Evolutionary conservation across 169 alveolate species (phyloP).

Genomic region (Plasmodium knowlesi): DNA sequence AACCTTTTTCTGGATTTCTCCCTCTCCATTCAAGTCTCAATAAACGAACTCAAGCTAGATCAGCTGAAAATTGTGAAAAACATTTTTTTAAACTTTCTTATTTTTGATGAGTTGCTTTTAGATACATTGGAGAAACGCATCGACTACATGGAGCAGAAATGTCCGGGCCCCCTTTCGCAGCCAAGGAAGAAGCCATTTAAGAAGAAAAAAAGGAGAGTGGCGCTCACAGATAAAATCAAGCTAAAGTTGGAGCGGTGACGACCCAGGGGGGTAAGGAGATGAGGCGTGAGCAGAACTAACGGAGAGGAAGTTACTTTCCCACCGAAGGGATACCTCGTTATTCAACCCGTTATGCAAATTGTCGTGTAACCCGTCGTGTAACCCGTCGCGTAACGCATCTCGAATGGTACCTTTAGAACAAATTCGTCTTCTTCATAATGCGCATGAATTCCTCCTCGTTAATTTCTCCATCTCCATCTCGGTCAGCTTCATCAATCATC

Average conservation of each 20-base stretch:
- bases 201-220: constrained; percentile 50
- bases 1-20: constrained; percentile 52
- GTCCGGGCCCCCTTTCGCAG: constrained; percentile 32
- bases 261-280: too few relatives aligned
- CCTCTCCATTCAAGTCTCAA: constrained; percentile 10
- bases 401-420: constrained; percentile 85
- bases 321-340: too few relatives aligned
- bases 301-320: too few relatives aligned
- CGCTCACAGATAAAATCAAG: constrained; percentile 33
- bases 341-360: too few relatives aligned
- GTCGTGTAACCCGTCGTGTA: background rate
- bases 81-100: constrained; percentile 26
- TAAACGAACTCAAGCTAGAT: constrained; percentile 3
- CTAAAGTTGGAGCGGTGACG: background rate
- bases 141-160: constrained; percentile 15
- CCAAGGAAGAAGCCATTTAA: constrained; percentile 60
- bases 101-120: constrained; percentile 34
- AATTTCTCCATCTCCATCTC: constrained; percentile 98
- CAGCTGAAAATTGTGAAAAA: constrained; percentile 43
- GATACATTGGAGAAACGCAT: constrained; percentile 39
- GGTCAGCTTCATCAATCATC: constrained; percentile 99
- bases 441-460: constrained; percentile 97
- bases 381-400: too few relatives aligned
- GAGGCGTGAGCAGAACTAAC: too few relatives aligned
- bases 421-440: constrained; percentile 97